Base-by-base conservation (phyloP, 1,284 basidiomycete species). In the Golubevia pallescens region DNA sequence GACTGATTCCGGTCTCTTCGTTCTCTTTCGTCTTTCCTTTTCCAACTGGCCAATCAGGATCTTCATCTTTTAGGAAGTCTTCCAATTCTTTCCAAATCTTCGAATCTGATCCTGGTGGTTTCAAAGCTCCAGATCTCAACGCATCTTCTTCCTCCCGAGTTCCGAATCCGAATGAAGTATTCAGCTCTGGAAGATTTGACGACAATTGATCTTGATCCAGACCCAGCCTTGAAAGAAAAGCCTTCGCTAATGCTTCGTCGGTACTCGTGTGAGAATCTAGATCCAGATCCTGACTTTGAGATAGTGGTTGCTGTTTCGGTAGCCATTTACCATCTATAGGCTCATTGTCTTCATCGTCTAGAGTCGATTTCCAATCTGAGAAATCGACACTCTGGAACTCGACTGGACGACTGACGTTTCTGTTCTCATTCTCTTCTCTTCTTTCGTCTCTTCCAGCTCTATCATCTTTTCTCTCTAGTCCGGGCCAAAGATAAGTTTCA, bases 401-500 rank as follows among this genome's bases (percentile, higher is more conserved):
- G 19, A 48, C 20, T n/a, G 20, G n/a, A 19, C n/a, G 57, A 5
- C 23, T 58, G 19, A 19, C 48, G 34, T n/a, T 10, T 16, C 16
- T 19, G 55, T 13, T 6, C 20, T 38, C 20, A 42, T 62, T 19
- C 10, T 34, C 34, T 63, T n/a, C 20, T 48, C 42, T 48, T 48
- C 42, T 48, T 16, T 48, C 42, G 10, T 48, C 42, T 48, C 42
- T 48, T 48, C 42, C 42, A 48, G 64, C 60, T 65, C 62, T 28
- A 38, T 63, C 55, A 19, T 59, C 69, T 32, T 75, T 77, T 10
- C 76, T 65, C 8, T 66, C 61, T 0, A 80, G 65, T 3, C 66
- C 63, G n/a, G 75, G 68, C 78, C 78, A 80, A 63, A 72, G 71
- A 56, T 78, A 68, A 4, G 77, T 76, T 67, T 69, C 69, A 20